Evolutionary conservation across 441 rosid genomes (phyloP), one percentile per base, ranked within the genome.

Genomic region (Gossypium davidsonii): DNA sequence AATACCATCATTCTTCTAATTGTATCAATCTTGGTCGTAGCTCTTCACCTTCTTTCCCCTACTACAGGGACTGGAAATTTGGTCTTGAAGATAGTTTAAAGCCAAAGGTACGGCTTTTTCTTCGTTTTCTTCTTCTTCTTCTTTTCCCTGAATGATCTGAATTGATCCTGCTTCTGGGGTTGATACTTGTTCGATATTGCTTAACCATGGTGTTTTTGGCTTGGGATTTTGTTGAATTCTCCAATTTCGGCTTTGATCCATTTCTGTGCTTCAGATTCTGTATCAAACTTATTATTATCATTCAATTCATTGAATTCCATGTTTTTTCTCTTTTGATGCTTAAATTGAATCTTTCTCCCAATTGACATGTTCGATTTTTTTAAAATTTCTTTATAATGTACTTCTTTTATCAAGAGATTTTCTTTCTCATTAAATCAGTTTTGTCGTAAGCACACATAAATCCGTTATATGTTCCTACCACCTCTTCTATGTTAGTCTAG

Each of bases 1-100:
- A 86, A 49, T 60, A 84, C 58, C 94, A 84, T 51, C 81, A 85
- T 23, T 82, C 83, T 0, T 81, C 92, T 11, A 94, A 89, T 77
- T 91, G 97, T 74, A 72, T 80, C 7, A 81, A 60, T 76, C 95
- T 94, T 42, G 87, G 72, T 10, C 88, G 90, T 10, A 85, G 86
- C 80, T 85, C 89, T 60, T 88, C 95, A n/a, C 95, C 97, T 74
- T 90, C 97, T 0, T 89, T 94, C 73, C 97, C 98, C 55, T 94
- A 89, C 80, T 89, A 84, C 60, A 87, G 80, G 34, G 94, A 92
- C 74, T 89, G 95, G 97, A 94, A 88, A 75, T 80, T 88, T 56
- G 97, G 88, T 70, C 81, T 82, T 74, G 89, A 85, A 11, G 14
- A 91, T 77, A 87, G 79, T 77, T 68, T 91, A 72, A 87, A 83